Evolutionary conservation across 768 basidiomycete species (phyloP).

Genomic region (Russula lepida): DNA sequence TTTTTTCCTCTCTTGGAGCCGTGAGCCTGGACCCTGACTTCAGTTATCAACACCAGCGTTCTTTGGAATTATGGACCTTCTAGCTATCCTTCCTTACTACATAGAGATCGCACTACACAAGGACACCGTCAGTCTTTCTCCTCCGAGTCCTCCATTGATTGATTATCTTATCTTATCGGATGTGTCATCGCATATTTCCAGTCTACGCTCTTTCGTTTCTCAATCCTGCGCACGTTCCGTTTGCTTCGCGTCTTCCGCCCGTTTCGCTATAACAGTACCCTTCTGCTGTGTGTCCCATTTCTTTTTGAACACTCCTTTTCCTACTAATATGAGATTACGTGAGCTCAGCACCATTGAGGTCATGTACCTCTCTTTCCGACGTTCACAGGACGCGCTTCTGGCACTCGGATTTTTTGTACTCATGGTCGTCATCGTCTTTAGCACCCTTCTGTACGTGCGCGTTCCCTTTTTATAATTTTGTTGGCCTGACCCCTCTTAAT

Average conservation of each 20-base stretch:
- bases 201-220: slow-evolving; percentile 85
- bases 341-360: slow-evolving; percentile 70
- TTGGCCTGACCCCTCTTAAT: not conserved
- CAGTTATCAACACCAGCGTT: slow-evolving; percentile 41
- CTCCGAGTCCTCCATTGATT: not conserved
- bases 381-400: slow-evolving; percentile 79
- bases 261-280: slow-evolving; percentile 76
- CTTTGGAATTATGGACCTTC: slow-evolving; percentile 77
- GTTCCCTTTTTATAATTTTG: not conserved
- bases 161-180: not conserved
- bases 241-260: slow-evolving; percentile 83
- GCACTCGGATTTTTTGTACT: slow-evolving; percentile 84
- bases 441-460: slow-evolving; percentile 56
- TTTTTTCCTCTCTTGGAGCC: not conserved
- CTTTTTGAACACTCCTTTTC: not conserved
- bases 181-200: slow-evolving; percentile 24
- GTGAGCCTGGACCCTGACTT: not conserved
- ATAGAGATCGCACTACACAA: slow-evolving; percentile 76
- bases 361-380: slow-evolving; percentile 82
- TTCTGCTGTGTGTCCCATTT: slow-evolving; percentile 49
- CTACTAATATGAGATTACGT: not conserved
- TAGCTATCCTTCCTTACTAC: slow-evolving; percentile 85
- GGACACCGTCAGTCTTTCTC: slow-evolving; percentile 57
- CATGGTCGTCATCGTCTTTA: slow-evolving; percentile 82
- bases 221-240: slow-evolving; percentile 84